phyloP scores from a whole-genome alignment of 1,139 yeast genomes.

The Geotrichum cucujoidarum region DNA sequence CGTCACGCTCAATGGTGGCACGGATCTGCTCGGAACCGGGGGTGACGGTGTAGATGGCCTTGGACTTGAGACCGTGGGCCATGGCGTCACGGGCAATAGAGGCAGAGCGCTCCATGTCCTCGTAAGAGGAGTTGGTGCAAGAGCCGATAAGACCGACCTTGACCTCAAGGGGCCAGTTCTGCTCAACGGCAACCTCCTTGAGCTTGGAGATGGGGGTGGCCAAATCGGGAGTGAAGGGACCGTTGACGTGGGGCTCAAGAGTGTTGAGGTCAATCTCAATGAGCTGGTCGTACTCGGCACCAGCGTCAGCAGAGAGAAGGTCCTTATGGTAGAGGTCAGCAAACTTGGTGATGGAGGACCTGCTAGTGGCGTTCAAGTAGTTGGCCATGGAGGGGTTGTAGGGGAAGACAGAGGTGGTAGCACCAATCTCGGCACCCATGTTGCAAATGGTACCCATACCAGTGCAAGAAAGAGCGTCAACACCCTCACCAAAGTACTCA shows the following conservation, averaged over 20 bases:
- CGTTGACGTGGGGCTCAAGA: slow-evolving; percentile 95
- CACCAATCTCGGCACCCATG: slow-evolving; percentile 99
- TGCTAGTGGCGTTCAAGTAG: slow-evolving; percentile 82
- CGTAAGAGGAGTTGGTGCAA: slow-evolving; percentile 98
- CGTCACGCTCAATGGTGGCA: slow-evolving; percentile 97
- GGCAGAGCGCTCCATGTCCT: slow-evolving; percentile 98
- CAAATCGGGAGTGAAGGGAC: slow-evolving; percentile 99
- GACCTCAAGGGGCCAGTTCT: slow-evolving; percentile 92
- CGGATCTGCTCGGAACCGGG: slow-evolving; percentile 99
- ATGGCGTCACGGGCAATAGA: slow-evolving; percentile 90
- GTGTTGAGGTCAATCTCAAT: slow-evolving; percentile 92
- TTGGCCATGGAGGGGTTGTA: slow-evolving; percentile 86
- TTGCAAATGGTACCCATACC: slow-evolving; percentile 99
- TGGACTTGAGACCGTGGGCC: slow-evolving; percentile 83
- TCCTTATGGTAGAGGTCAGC: slow-evolving; percentile 71
- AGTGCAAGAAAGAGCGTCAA: slow-evolving; percentile 91
- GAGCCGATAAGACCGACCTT: slow-evolving; percentile 97
- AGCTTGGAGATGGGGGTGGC: slow-evolving; percentile 95
- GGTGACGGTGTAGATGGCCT: slow-evolving; percentile 86
- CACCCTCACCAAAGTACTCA: slow-evolving; percentile 97
- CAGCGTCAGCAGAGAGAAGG: slow-evolving; percentile 84
- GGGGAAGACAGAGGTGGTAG: slow-evolving; percentile 98
- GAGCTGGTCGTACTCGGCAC: slow-evolving; percentile 92
- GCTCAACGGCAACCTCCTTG: slow-evolving; percentile 79
- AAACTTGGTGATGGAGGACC: slow-evolving; percentile 76